Base-by-base conservation (phyloP, 2,329 filamentous ascomycete genomes). In the Lecanosticta acicola region DNA sequence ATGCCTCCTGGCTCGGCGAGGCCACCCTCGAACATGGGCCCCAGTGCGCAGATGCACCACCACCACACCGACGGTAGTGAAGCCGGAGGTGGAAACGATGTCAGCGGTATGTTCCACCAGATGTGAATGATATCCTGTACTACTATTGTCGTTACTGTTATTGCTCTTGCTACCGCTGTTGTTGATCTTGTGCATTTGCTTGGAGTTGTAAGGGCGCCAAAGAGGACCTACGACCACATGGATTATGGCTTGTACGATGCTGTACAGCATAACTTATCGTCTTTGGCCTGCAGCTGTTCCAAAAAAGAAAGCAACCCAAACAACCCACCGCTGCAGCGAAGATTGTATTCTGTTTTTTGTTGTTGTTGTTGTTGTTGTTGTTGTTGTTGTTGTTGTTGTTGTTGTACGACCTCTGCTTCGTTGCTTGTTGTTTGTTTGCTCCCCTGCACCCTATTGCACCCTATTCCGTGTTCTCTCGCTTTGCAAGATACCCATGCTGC, bases 91-190 rank as follows among this genome's bases (percentile, higher is more conserved):
- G 78, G 54, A 16, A 51, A 77, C 64, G 88, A 82, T 68, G 78
- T 93, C 80, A 89, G 89, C 83, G 89, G 89, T 94, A 95, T 94
- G 89, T 95, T 90, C 77, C 84, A 88, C 78, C 86, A 89, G 77
- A 87, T 93, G 83, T 93, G 81, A 55, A 55, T 51, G 49, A 48
- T 47, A 49, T 54, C 50, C 87, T 78, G 51, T 53, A 51, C 48
- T 51, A 59, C 55, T 57, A 59, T 43, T 49, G 48, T 41, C 47
- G 48, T 43, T 38, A 26, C 38, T 39, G 35, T 42, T 43, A 32
- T 33, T 35, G 37, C 26, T 21, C 14, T 33, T 48, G 48, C 42
- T 49, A 49, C 43, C 40, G 29, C 40, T 38, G 36, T 41, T 42
- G 34, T 33, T 33, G 37, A 26, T 21, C 14, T 35, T 49, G 39